Percentiles rank a stretch among this genome's conserved stretches.
phyloP scores from a whole-genome alignment of 2,329 filamentous ascomycete species.

The Boeremia lycopersici region DNA sequence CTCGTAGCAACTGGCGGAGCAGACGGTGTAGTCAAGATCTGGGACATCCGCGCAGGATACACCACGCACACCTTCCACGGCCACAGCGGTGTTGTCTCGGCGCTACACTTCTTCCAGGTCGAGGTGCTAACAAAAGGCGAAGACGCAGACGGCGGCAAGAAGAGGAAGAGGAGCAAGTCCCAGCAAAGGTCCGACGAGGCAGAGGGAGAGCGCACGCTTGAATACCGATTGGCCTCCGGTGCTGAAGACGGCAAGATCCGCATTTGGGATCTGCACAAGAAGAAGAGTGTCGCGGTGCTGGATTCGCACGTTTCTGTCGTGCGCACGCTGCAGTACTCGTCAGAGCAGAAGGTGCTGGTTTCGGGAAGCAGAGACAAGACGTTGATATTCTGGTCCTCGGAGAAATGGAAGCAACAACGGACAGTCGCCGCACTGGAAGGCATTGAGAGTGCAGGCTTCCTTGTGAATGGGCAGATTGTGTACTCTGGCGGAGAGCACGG shows the following conservation, averaged over 20 bases:
- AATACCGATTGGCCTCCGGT: slow-evolving; percentile 85
- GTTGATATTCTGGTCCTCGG: slow-evolving; percentile 86
- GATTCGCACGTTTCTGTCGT: slow-evolving; percentile 96
- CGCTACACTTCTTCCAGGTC: slow-evolving; percentile 87
- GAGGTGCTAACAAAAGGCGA: slow-evolving; percentile 57
- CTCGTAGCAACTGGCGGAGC: slow-evolving; percentile 90
- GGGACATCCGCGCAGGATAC: slow-evolving; percentile 90
- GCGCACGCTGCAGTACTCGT: slow-evolving; percentile 81
- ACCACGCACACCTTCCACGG: slow-evolving; percentile 95
- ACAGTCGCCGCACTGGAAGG: slow-evolving; percentile 85
- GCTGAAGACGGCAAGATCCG: slow-evolving; percentile 92
- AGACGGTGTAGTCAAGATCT: slow-evolving; percentile 93
- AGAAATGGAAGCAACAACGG: slow-evolving; percentile 80
- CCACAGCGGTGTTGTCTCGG: slow-evolving; percentile 88
- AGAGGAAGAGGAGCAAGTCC: slow-evolving; percentile 50
- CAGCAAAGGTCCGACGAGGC: slow-evolving; percentile 53
- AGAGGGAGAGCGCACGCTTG: slow-evolving; percentile 56
- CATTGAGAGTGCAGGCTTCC: slow-evolving; percentile 82
- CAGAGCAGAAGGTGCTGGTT: slow-evolving; percentile 74
- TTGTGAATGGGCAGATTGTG: slow-evolving; percentile 71
- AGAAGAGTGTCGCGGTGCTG: slow-evolving; percentile 74
- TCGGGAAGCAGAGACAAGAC: slow-evolving; percentile 93
- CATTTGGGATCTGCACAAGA: slow-evolving; percentile 89
- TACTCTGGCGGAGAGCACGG: slow-evolving; percentile 88
- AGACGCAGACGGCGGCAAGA: slow-evolving; percentile 42